Percentiles rank a stretch among this genome's conserved stretches.
Conservation (phyloP, 129 eudicot species). For the Mikania micrantha region DNA sequence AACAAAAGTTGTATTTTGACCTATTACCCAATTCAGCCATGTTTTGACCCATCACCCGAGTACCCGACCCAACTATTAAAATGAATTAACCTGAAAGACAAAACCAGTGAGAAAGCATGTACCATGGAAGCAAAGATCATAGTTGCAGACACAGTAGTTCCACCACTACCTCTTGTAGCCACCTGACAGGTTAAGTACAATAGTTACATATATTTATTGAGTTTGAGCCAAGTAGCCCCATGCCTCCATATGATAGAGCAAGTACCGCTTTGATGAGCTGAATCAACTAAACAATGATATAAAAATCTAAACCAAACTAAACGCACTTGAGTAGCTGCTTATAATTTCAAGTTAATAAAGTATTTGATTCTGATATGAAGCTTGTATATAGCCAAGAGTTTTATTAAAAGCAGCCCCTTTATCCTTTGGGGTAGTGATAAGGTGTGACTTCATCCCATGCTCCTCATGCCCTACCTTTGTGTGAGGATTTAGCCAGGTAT, state of each 20-base stretch:
- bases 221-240: conserved; percentile 6
- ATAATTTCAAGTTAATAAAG: background rate
- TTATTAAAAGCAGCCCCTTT: no score
- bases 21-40: background rate
- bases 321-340: conserved; percentile 4
- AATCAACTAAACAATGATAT: background rate
- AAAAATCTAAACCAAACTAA: background rate
- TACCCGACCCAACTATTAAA: no score
- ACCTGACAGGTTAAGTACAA: conserved; percentile 34
- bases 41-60: background rate
- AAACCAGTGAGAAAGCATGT: conserved; percentile 12
- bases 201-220: background rate
- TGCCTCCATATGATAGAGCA: conserved; percentile 6
- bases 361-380: background rate
- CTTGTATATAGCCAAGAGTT: background rate
- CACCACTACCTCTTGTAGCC: conserved; percentile 78
- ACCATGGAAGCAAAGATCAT: conserved; percentile 95
- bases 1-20: background rate
- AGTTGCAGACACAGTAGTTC: conserved; percentile 96
- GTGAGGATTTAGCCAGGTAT: no score
- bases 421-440: no score
- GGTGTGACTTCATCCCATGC: no score
- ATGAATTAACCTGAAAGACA: background rate
- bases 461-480: no score
- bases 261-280: conserved; percentile 7